Evolutionary conservation across 495 filamentous ascomycete genomes (phyloP), one percentile per base, ranked within the genome.

Genomic region (Cercophora newfieldiana): DNA sequence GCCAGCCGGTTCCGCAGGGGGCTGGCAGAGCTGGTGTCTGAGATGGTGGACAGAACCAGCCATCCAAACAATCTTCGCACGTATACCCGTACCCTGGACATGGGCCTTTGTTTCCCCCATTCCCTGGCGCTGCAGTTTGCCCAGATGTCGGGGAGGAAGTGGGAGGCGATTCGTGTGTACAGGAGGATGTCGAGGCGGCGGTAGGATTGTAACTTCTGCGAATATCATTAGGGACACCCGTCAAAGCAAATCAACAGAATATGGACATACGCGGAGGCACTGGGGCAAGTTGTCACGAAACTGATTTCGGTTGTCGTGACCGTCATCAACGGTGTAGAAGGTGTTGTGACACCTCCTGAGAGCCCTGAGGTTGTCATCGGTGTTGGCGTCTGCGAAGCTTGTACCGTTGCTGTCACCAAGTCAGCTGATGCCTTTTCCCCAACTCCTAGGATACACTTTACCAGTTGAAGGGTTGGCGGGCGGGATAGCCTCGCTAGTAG

Each of bases 1-100:
- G 75, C 77, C 78, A 78, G 7, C 76, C 76, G 59, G 71, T 71
- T 26, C 80, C 80, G 59, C 78, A 80, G 65, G 77, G 77, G n/a
- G 74, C 77, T 37, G 73, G 60, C n/a, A 72, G 71, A 10, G 79
- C 78, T 8, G 79, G 76, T 7, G 79, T 81, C 29, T 77, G 74
- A 22, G 69, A 66, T 14, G 76, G 78, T 50, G 78, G 78, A 55
- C 78, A 81, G 31, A 80, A 81, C 79, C 78, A 80, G 26, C 76
- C 79, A 53, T 78, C 73, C 18, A 72, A 69, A 56, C 78, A 79
- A 30, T 77, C 78, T 29, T 76, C 63, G 53, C 79, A 82, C 26
- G 74, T 78, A 66, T 78, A 80, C 4, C 78, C 75, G 30, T 71
- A 58, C 25, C 73, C 77, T 31, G 76, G 74, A 58, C 77, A 80